Evolutionary conservation across 192 early-diverging fungal species (phyloP).

Genomic region (Podila minutissima): DNA sequence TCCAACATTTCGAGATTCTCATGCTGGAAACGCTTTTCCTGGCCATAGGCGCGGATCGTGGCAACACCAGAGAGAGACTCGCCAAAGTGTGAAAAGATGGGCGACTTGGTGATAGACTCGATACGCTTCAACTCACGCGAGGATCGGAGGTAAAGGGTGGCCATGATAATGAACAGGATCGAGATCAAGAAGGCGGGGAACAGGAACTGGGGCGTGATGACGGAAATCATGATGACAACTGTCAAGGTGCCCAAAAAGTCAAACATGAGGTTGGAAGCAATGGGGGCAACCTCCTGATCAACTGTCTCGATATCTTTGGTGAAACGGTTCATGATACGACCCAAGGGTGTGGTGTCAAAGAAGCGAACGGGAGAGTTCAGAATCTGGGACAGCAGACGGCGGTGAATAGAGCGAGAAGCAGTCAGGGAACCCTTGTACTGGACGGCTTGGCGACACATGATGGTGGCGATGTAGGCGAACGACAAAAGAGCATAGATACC

Average conservation of each 20-base stretch:
- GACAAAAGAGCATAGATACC: slow-evolving; percentile 66
- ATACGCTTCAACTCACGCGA: slow-evolving; percentile 93
- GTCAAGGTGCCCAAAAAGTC: slow-evolving; percentile 48
- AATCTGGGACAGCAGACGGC: slow-evolving; percentile 61
- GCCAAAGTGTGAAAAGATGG: slow-evolving; percentile 80
- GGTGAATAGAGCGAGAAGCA: slow-evolving; percentile 70
- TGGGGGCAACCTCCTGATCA: slow-evolving; percentile 59
- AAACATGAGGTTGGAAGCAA: slow-evolving; percentile 61
- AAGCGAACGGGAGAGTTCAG: slow-evolving; percentile 48
- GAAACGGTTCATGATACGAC: slow-evolving; percentile 82
- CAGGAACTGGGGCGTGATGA: slow-evolving; percentile 52
- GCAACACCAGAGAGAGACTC: slow-evolving; percentile 83
- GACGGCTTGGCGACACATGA: slow-evolving; percentile 51
- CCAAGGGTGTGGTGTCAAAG: slow-evolving; percentile 80
- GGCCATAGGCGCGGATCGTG: slow-evolving; percentile 86
- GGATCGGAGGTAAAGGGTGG: slow-evolving; percentile 71
- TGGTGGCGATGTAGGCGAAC: slow-evolving; percentile 34
- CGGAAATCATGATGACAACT: slow-evolving; percentile 47
- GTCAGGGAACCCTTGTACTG: slow-evolving; percentile 60
- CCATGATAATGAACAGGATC: slow-evolving; percentile 69
- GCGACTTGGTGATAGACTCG: slow-evolving; percentile 55
- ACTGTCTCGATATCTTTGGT: slow-evolving; percentile 72
- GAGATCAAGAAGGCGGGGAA: slow-evolving; percentile 49
- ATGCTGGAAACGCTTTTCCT: slow-evolving; percentile 69
- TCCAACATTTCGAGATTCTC: slow-evolving; percentile 69